These are phyloP conservation scores for Phytophthora vignae DNA, from an alignment of 352 stramenopile genomes.

Conservation along the genomic window DNA sequence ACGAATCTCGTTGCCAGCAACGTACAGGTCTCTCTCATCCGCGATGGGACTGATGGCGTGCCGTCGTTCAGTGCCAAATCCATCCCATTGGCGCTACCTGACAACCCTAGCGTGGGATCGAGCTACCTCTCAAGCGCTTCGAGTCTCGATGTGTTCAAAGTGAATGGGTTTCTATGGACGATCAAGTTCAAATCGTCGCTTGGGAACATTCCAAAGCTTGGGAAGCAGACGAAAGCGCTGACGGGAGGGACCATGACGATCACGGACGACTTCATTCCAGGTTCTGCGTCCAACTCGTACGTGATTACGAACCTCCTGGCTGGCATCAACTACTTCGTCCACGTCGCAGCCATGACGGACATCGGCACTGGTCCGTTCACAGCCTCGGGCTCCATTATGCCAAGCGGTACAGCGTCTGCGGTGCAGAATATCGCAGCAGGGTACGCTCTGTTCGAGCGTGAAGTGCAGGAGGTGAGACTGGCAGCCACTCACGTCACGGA, in stretches of 20 bases:
- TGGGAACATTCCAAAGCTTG: conserved; percentile 63
- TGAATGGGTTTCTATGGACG: conserved; percentile 81
- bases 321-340: conserved; percentile 74
- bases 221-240: conserved; percentile 30
- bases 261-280: conserved; percentile 51
- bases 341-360: conserved; percentile 66
- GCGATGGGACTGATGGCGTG: conserved; percentile 42
- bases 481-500: conserved; percentile 75
- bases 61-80: conserved; percentile 42
- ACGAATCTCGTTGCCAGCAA: conserved; percentile 43
- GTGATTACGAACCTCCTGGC: conserved; percentile 59
- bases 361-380: conserved; percentile 66
- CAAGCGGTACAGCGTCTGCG: conserved; percentile 53
- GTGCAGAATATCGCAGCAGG: conserved; percentile 62
- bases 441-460: conserved; percentile 63
- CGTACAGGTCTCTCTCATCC: conserved; percentile 42
- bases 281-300: conserved; percentile 53
- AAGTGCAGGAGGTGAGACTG: conserved; percentile 77
- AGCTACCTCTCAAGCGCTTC: conserved; percentile 48
- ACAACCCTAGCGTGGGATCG: conserved; percentile 32
- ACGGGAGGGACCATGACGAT: conserved; percentile 42
- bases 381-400: conserved; percentile 43
- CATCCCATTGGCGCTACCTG: conserved; percentile 59
- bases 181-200: conserved; percentile 84
- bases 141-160: conserved; percentile 69